A percentile compares a stretch with the other conserved stretches of the same genome.
These are phyloP conservation scores for Daldinia bambusicola DNA, from an alignment of 495 filamentous ascomycete species.

Conservation along the genomic window DNA sequence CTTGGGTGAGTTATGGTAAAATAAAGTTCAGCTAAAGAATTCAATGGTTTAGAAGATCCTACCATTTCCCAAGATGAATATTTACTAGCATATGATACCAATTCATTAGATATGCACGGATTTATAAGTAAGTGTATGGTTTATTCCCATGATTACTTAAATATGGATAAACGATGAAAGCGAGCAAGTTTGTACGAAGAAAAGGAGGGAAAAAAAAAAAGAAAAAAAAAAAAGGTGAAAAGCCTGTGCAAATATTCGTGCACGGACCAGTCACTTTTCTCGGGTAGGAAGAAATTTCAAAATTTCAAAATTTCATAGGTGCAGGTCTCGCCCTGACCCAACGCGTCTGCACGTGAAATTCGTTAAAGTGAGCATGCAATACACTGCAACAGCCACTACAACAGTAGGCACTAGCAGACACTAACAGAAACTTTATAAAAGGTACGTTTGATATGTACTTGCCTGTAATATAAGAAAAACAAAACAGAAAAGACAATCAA, in stretches of 20 bases:
- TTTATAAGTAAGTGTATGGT: no score
- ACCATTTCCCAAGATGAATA: no score
- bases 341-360: background rate
- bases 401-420: background rate
- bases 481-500: background rate
- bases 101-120: no score
- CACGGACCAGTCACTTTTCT: constrained; percentile 17
- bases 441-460: background rate
- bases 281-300: constrained; percentile 14
- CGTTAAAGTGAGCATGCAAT: background rate
- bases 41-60: no score
- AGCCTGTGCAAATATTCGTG: constrained; percentile 8
- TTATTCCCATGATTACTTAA: no score
- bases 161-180: background rate
- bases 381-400: no score
- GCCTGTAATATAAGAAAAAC: background rate
- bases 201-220: no score
- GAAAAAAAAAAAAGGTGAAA: constrained; percentile 2
- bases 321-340: background rate
- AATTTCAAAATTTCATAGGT: background rate
- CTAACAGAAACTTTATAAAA: background rate
- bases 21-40: background rate
- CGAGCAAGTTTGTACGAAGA: no score
- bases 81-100: no score
- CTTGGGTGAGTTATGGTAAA: background rate